These are phyloP conservation scores for Boletus tylopilopsis DNA, from an alignment of 768 basidiomycete genomes.

Conservation along the genomic window DNA sequence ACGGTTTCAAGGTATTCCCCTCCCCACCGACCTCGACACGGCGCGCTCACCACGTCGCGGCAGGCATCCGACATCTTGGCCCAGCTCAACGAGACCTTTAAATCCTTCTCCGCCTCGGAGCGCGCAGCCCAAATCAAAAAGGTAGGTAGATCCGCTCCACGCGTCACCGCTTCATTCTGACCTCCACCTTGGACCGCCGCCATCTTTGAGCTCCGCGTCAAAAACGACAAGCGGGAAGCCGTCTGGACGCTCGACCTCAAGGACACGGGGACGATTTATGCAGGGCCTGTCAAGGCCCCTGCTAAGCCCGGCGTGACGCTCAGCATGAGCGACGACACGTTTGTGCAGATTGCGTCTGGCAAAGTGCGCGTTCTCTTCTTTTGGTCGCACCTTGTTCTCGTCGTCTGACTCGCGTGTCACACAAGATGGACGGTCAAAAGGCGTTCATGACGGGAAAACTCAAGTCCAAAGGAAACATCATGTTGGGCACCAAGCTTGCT, in stretches of 20 bases:
- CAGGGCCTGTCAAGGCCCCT: slow-evolving; percentile 45
- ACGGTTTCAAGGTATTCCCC: slow-evolving; percentile 62
- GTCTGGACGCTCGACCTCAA: slow-evolving; percentile 95
- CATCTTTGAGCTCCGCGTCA: slow-evolving; percentile 81
- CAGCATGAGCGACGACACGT: slow-evolving; percentile 71
- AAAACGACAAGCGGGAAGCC: slow-evolving; percentile 69
- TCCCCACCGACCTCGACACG: neutral
- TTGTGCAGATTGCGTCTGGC: slow-evolving; percentile 65
- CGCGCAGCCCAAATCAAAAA: slow-evolving; percentile 72
- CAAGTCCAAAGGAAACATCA: slow-evolving; percentile 89
- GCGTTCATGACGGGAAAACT: slow-evolving; percentile 95
- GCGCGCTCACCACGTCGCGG: neutral
- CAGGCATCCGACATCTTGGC: slow-evolving; percentile 69
- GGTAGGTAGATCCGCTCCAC: slow-evolving; percentile 30
- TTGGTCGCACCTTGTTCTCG: neutral
- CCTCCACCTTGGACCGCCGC: slow-evolving; percentile 62
- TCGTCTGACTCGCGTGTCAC: neutral
- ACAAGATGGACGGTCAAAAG: slow-evolving; percentile 85
- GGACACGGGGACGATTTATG: slow-evolving; percentile 72
- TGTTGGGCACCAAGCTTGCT: slow-evolving; percentile 91
- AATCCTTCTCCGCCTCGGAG: slow-evolving; percentile 53
- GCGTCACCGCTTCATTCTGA: neutral
- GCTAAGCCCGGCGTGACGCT: slow-evolving; percentile 83
- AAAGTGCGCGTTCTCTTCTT: slow-evolving; percentile 48
- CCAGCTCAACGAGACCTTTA: slow-evolving; percentile 49